phyloP scores from a whole-genome alignment of 2,329 filamentous ascomycete genomes.

The Didymella arachidicola region DNA sequence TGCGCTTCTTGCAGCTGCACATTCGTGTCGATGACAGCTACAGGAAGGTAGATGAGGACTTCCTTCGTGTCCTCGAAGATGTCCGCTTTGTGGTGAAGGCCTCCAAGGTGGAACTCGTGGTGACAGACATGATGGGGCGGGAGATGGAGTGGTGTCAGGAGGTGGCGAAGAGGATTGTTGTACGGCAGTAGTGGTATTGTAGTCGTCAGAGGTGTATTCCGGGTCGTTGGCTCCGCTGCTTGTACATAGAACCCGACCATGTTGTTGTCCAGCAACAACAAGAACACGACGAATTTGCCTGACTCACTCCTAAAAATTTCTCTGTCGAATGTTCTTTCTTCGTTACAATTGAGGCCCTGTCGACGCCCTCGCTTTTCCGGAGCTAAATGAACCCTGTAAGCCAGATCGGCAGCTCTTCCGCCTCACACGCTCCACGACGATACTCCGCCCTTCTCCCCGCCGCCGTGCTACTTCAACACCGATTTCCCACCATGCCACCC shows the following conservation, averaged over 20 bases:
- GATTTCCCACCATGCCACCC: slow-evolving; percentile 18
- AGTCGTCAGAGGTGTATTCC: background rate
- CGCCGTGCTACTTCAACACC: slow-evolving; percentile 4
- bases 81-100: slow-evolving; percentile 20
- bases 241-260: background rate
- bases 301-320: background rate
- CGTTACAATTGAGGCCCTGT: background rate
- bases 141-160: background rate
- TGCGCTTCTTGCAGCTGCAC: slow-evolving; percentile 20
- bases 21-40: slow-evolving; percentile 4
- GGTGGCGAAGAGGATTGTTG: slow-evolving; percentile 9
- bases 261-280: slow-evolving; percentile 16
- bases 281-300: background rate
- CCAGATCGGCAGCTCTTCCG: background rate
- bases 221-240: background rate
- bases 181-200: background rate
- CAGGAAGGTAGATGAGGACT: background rate
- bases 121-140: background rate
- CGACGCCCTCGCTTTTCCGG: slow-evolving; percentile 8
- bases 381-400: slow-evolving; percentile 5
- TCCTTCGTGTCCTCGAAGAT: slow-evolving; percentile 10
- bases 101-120: slow-evolving; percentile 7
- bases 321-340: background rate
- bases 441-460: slow-evolving; percentile 18
- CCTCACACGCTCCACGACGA: slow-evolving; percentile 11